phyloP scores from a whole-genome alignment of 2,329 filamentous ascomycete genomes.

The Trichoderma brevicompactum region DNA sequence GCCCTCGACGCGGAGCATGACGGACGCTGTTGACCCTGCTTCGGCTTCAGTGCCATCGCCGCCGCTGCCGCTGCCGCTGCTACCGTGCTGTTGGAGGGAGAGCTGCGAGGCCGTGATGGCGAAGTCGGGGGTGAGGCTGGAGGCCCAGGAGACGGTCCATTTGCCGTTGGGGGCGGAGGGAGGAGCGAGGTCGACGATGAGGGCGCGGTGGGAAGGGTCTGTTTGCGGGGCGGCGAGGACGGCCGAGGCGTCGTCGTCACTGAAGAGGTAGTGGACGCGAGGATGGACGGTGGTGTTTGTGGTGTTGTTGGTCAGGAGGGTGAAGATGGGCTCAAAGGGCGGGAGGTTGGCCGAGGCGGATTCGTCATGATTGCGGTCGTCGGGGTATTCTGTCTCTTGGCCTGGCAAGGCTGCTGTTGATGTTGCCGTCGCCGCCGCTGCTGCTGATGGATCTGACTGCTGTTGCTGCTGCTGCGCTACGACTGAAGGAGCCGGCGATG shows the following conservation, averaged over 20 bases:
- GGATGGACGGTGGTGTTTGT: conserved; percentile 80
- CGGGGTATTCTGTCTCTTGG: background rate
- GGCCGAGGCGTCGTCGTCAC: conserved; percentile 79
- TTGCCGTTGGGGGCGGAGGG: conserved; percentile 33
- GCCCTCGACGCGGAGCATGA: conserved; percentile 45
- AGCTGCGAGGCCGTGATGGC: conserved; percentile 57
- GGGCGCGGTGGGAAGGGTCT: conserved; percentile 48
- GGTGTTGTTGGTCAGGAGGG: conserved; percentile 77
- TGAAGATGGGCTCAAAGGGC: conserved; percentile 80
- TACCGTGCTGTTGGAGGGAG: conserved; percentile 48
- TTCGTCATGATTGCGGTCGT: conserved; percentile 29
- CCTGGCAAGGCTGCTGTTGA: conserved; percentile 22
- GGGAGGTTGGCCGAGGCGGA: conserved; percentile 36
- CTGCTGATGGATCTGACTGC: background rate
- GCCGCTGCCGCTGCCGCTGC: conserved; percentile 36
- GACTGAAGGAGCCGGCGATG: background rate
- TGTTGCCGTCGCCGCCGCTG: conserved; percentile 6
- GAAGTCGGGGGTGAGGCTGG: conserved; percentile 77
- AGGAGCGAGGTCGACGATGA: conserved; percentile 60
- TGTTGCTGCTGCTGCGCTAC: conserved; percentile 1
- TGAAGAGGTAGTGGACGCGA: conserved; percentile 88
- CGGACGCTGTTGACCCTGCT: conserved; percentile 21
- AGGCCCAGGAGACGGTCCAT: conserved; percentile 67
- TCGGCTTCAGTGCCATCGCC: conserved; percentile 21
- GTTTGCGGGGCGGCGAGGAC: conserved; percentile 63